Percentiles rank a stretch among this genome's conserved stretches.
Conservation (phyloP, 768 basidiomycete genomes). For the Pholiota molesta region DNA sequence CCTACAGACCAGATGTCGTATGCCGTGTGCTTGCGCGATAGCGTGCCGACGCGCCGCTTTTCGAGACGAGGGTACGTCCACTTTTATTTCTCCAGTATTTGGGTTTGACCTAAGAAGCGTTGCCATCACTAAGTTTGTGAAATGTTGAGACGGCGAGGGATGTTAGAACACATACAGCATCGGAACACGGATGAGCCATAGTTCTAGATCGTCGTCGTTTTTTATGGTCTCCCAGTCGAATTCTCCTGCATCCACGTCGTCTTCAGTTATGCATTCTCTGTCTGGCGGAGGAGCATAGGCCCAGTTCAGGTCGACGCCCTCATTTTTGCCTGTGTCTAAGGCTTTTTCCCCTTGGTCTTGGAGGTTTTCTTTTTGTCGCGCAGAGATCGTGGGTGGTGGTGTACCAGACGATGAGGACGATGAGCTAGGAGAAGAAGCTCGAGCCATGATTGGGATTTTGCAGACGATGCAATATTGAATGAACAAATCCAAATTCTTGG, state of each 20-base stretch:
- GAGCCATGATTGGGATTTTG: background rate
- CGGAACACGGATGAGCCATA: conserved; percentile 77
- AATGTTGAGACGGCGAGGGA: background rate
- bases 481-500: conserved; percentile 2
- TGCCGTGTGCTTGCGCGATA: conserved; percentile 54
- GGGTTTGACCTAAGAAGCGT: conserved; percentile 55
- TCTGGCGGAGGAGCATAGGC: conserved; percentile 62
- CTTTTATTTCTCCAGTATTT: conserved; percentile 60
- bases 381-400: conserved; percentile 15
- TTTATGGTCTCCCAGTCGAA: conserved; percentile 74
- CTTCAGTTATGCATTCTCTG: conserved; percentile 49
- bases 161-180: conserved; percentile 50
- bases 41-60: conserved; percentile 47
- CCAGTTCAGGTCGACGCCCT: conserved; percentile 59
- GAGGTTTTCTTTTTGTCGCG: conserved; percentile 19
- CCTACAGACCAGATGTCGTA: conserved; percentile 73
- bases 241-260: conserved; percentile 47
- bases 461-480: background rate
- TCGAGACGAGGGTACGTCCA: conserved; percentile 48
- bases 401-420: conserved; percentile 20
- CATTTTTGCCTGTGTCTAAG: conserved; percentile 43
- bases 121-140: background rate
- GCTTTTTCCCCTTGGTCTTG: conserved; percentile 24
- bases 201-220: conserved; percentile 57
- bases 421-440: conserved; percentile 14